Evolutionary conservation across 495 filamentous ascomycete genomes (phyloP).

Genomic region (Hypoxylon trugodes): DNA sequence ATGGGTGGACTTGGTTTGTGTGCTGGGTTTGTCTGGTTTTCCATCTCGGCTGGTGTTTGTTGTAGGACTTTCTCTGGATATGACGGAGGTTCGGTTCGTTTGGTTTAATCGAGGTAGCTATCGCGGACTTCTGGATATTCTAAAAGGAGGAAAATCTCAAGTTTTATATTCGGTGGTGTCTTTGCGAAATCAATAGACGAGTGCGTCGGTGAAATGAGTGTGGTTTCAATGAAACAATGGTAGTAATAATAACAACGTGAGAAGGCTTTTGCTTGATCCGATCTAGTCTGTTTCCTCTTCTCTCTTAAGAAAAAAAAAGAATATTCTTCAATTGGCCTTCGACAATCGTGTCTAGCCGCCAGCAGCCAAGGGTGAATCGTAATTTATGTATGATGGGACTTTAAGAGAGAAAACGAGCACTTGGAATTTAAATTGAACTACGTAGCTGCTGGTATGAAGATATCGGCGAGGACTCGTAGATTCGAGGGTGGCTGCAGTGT

Average conservation of each 20-base stretch:
- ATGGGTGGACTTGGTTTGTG: constrained; percentile 16
- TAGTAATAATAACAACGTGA: constrained; percentile 11
- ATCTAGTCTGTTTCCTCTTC: constrained; percentile 2
- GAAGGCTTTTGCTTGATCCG: constrained; percentile 11
- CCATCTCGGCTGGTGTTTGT: constrained; percentile 20
- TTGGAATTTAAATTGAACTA: constrained; percentile 39
- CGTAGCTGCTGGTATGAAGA: constrained; percentile 35
- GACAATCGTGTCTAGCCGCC: constrained; percentile 43
- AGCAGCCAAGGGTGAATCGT: constrained; percentile 41
- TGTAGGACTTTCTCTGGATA: too few relatives aligned
- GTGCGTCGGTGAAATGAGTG: not conserved
- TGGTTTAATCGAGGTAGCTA: too few relatives aligned
- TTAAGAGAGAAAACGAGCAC: constrained; percentile 41
- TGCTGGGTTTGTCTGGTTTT: constrained; percentile 34
- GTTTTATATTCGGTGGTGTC: too few relatives aligned
- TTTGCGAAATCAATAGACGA: not conserved
- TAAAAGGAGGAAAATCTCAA: too few relatives aligned
- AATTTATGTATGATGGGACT: constrained; percentile 26
- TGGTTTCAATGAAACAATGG: not conserved
- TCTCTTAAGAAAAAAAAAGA: too few relatives aligned
- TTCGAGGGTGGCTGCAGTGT: constrained; percentile 38
- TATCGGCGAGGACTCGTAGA: constrained; percentile 6
- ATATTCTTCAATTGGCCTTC: constrained; percentile 27
- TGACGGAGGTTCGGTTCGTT: too few relatives aligned
- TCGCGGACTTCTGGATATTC: too few relatives aligned